Base-by-base conservation (phyloP, 208 protist species). In the Acanthamoeba lenticulata region DNA sequence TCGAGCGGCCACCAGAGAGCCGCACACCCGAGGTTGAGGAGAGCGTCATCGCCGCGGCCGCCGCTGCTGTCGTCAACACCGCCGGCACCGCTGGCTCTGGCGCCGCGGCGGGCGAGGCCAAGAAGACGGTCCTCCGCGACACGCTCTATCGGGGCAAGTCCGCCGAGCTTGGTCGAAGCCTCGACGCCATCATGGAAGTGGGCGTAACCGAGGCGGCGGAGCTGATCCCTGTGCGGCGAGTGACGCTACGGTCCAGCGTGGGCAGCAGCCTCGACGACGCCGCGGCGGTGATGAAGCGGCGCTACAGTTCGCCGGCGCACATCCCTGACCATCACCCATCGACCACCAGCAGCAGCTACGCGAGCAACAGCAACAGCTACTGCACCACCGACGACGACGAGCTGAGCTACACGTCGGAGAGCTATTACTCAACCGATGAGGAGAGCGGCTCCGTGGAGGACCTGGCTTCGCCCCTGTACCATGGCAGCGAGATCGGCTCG, bases 361-460 rank as follows among this genome's bases (percentile, higher is more conserved):
- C 69, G 32, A 79, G 69, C 36, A 79, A 79, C 36, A 79, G 69
- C 69, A 79, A 79, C 36, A 79, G 69, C 69, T 79, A 79, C 36
- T 79, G 69, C 69, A 79, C 69, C 0, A 79, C 69, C 69, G 69
- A 79, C 36, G 69, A 79, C 13, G 69, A 79, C 69, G 69, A 79
- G 21, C 36, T 79, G 32, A 79, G 69, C 36, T 79, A 79, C 69
- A 79, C 69, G 2, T 79, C 69, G 17, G 69, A 79, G 69, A 79
- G 69, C 21, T 79, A 79, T 36, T 79, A 79, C 36, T 79, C 69
- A 7, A 79, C 69, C 32, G 69, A 79, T 29, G 69, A 79, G 69
- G 69, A 79, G 34, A 79, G 69, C 38, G 69, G 69, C 9, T 79
- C 69, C 24, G 38, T 79, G 4, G 69, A 79, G 21, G 69, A 79